Base-by-base conservation (phyloP, 1,284 basidiomycete species). In the Papiliotrema nemorosa region DNA sequence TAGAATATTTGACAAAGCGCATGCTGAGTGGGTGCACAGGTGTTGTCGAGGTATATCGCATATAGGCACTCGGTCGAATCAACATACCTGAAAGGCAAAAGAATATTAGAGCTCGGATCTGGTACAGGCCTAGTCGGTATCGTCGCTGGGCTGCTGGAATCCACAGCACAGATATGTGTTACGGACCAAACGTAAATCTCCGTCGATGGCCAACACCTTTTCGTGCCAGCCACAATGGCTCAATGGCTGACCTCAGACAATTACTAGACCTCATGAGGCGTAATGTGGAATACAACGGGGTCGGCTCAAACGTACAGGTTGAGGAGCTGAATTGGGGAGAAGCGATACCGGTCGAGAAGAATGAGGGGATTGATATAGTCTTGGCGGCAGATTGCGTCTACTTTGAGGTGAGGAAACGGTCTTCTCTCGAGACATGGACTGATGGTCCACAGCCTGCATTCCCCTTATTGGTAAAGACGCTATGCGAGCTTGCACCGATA, bases 311-410 rank as follows among this genome's bases (percentile, higher is more conserved):
- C 18, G 81, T 88, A 20, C 64, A 69, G 20, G 85, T 85, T 20
- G 76, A 78, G 21, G 87, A 91, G 72, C 79, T 90, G 29, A 85
- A 88, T 68, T 93, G 90, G 75, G 77, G 76, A 18, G 63, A 69
- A 47, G 52, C 65, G 25, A 52, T 78, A 29, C 71, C 73, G 5
- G 35, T 61, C 1, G 53, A 73, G 21, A 55, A 67, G 0, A 31
- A 31, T 7, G 50, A 44, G 7, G 49, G 76, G 4, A 80, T 84
- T 6, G 82, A 89, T 60, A 56, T 94, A 24, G 79, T 92, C 50
- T 78, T 92, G 5, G 88, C 87, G 1, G 90, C 90, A 1, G 92
- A 97, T 68, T 97, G 92, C 64, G 90, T 97, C 5, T 97, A 97
- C 75, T 90, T 90, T 60, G 92, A 96, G 63, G 67, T 73, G 18